These are phyloP conservation scores for Pleurostoma richardsiae DNA, from an alignment of 2,329 filamentous ascomycete species.

Conservation along the genomic window DNA sequence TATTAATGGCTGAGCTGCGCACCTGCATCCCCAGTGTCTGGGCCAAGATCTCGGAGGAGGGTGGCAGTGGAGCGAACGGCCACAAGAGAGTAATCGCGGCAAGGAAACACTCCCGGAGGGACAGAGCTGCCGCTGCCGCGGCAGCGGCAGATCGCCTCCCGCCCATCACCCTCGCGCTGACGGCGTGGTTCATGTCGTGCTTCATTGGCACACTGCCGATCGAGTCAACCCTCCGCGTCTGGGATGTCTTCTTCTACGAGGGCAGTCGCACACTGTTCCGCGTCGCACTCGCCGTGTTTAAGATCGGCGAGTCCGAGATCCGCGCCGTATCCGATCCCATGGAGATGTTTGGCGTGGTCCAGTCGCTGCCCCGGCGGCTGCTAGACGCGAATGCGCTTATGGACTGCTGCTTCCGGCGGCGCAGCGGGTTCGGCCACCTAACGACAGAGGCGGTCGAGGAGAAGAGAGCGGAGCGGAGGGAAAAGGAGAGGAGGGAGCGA, in stretches of 20 bases:
- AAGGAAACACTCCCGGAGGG: conserved; percentile 6
- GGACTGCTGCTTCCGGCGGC: conserved; percentile 75
- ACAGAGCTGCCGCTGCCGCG: conserved; percentile 1
- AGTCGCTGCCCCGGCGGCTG: conserved; percentile 75
- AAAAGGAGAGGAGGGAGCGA: conserved; percentile 39
- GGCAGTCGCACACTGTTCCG: conserved; percentile 91
- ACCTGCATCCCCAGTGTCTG: conserved; percentile 80
- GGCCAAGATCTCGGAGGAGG: conserved; percentile 63
- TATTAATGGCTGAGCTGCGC: conserved; percentile 81
- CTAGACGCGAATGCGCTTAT: conserved; percentile 78
- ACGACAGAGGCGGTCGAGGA: conserved; percentile 79
- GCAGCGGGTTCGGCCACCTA: conserved; percentile 75
- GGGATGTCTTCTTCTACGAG: conserved; percentile 95
- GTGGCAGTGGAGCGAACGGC: background rate
- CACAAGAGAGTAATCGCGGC: background rate
- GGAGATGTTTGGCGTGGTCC: conserved; percentile 94
- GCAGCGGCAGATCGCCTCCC: conserved; percentile 47
- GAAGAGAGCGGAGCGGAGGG: conserved; percentile 63
- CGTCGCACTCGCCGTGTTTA: conserved; percentile 87
- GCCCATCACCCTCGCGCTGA: conserved; percentile 87
- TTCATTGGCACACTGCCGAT: conserved; percentile 91
- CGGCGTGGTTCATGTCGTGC: conserved; percentile 97
- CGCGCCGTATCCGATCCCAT: conserved; percentile 77
- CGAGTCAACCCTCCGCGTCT: conserved; percentile 85
- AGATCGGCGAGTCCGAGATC: conserved; percentile 77